Evolutionary conservation across 257 asterid genomes (phyloP).

Genomic region (Lycium ferocissimum): DNA sequence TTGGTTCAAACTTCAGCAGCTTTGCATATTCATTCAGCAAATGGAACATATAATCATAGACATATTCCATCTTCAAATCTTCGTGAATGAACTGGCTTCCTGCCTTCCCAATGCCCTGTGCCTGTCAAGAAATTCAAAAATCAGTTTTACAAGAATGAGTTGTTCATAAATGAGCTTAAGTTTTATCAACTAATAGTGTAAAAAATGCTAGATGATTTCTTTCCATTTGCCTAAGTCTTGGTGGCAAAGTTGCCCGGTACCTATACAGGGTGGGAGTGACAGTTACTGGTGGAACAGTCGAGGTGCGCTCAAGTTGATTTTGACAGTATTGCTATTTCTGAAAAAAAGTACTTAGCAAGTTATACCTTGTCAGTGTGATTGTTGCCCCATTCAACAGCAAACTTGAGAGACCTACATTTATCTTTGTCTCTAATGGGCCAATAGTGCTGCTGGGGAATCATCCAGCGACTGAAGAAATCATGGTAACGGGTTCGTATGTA

Average conservation of each 20-base stretch:
- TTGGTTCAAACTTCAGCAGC: conserved; percentile 21
- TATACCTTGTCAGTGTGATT: conserved; percentile 8
- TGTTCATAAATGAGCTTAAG: background rate
- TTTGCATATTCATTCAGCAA: conserved; percentile 25
- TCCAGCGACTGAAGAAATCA: conserved; percentile 26
- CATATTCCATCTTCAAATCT: conserved; percentile 27
- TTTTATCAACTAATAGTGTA: background rate
- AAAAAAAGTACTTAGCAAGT: background rate
- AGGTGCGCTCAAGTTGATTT: background rate
- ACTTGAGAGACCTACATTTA: conserved; percentile 25
- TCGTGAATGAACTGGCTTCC: conserved; percentile 15
- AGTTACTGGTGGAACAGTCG: background rate
- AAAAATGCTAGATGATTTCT: no score
- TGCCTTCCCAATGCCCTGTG: conserved; percentile 15
- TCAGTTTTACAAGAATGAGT: background rate
- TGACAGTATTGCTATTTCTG: background rate
- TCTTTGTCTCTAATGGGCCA: conserved; percentile 11
- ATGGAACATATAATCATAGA: conserved; percentile 31
- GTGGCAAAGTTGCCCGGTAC: background rate
- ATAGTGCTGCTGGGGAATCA: conserved; percentile 25
- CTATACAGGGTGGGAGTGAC: no score
- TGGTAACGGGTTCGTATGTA: background rate
- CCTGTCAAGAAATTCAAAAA: background rate
- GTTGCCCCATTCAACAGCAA: conserved; percentile 29
- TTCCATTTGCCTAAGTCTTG: background rate